Base-by-base conservation (phyloP, 2,329 filamentous ascomycete species). In the Calonectria naviculata region DNA sequence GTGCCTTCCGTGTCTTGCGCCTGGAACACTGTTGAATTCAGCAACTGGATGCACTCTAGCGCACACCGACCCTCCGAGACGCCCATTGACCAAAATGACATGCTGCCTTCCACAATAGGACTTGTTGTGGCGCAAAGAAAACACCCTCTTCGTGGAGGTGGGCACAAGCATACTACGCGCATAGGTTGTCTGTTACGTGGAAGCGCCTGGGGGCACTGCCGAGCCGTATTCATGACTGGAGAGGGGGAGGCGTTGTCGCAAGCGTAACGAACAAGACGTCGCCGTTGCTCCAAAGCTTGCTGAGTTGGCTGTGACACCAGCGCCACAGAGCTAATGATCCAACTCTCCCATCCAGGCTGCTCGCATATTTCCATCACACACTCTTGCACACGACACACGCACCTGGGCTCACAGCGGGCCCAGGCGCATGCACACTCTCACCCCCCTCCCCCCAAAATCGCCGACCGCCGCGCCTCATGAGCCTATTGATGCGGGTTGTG, bases 241-340 rank as follows among this genome's bases (percentile, higher is more conserved):
- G 26, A 49, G 24, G 26, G 24, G 42, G 52, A 52, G 28, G 49
- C 49, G 52, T 61, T 29, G 41, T 47, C 12, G 52, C 29, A 19
- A 34, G 26, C 15, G 42, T 47, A 41, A n/a, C 44, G 9, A 64
- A 46, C 36, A 60, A 26, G 31, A 41, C 26, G 34, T 44, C 34
- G 41, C 56, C 42, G 67, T 28, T 74, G 66, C 61, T 63, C 66
- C n/a, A 46, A 34, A 52, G 46, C 47, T 67, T 77, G 76, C 71
- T 78, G 76, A 77, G 76, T 61, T 78, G 75, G 76, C 75, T 60
- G 76, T 78, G 76, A 74, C 70, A 78, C 76, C 65, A 65, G 46
- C 61, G 68, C 60, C 63, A 52, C 52, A 41, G 36, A 72, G 56
- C 71, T 70, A 67, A 70, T 73, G 49, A 72, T 65, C 69, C 65